Evolutionary conservation across 495 filamentous ascomycete genomes (phyloP), one percentile per base, ranked within the genome.

Genomic region (Immersiella caudata): DNA sequence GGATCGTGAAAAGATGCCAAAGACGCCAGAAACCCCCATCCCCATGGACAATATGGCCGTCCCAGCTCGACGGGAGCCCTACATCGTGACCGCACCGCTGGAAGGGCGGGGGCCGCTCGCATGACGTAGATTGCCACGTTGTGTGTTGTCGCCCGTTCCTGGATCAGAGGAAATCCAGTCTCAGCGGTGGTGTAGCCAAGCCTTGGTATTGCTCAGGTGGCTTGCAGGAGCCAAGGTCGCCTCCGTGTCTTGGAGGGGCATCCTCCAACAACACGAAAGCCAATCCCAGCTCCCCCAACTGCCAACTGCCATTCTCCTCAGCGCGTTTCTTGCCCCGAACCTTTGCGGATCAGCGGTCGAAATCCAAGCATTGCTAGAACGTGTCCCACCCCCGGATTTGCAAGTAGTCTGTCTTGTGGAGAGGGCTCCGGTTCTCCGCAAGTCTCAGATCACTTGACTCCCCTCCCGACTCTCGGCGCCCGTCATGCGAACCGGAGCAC

Each of bases 151-250:
- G 21, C 61, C 50, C 40, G 60, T 54, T 54, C 61, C 61, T 54
- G 61, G 61, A 63, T 63, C 61, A 14, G 12, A 40, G 26, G 4
- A 33, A 33, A 8, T 8, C 29, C 35, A 55, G 52, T 49, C 59
- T 27, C 61, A 63, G 46, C 61, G 61, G 61, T 63, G 61, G 49
- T 63, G 61, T 63, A 54, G 61, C 61, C 61, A 63, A 63, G 61
- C 61, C 61, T 59, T 27, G 56, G 56, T 59, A 59, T 29, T 29
- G 16, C 21, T 2, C 3, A 14, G 25, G 25, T 59, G 56, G 56
- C 56, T 59, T 59, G 56, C 56, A 59, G 56, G 26, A 33, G 24
- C 56, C 22, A 59, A 33, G 22, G 24, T 3, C 26, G 2, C 56
- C 56, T 46, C 40, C 56, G 25, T 33, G 56, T 29, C 56, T 59